Conservation (phyloP, 2,329 filamentous ascomycete species). For the Zymoseptoria pseudotritici region DNA sequence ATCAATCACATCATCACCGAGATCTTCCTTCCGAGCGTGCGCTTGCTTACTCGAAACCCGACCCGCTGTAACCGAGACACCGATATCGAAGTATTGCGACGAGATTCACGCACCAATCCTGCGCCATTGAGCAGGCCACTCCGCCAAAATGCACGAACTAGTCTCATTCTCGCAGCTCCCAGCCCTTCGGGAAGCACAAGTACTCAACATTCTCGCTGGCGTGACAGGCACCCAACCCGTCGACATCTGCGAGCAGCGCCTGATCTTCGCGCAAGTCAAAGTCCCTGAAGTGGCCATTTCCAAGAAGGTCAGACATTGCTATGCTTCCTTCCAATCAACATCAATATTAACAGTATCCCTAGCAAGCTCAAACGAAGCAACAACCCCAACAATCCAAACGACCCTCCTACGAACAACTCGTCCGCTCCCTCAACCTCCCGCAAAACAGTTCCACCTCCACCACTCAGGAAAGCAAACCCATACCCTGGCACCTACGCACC, state of each 20-base stretch:
- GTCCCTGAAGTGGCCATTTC: constrained; percentile 20
- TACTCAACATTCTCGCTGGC: constrained; percentile 55
- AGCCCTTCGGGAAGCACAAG: constrained; percentile 49
- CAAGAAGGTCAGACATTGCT: constrained; percentile 13
- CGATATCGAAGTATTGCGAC: background rate
- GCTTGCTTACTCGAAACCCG: too few relatives aligned
- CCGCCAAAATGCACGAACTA: constrained; percentile 51
- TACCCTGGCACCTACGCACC: constrained; percentile 20
- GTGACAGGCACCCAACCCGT: constrained; percentile 55
- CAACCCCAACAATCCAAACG: constrained; percentile 9
- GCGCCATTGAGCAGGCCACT: background rate
- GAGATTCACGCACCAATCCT: background rate
- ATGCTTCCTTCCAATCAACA: background rate
- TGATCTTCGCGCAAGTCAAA: constrained; percentile 49
- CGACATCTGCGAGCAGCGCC: constrained; percentile 46
- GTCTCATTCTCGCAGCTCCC: constrained; percentile 55
- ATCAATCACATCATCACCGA: background rate
- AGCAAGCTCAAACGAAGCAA: constrained; percentile 2
- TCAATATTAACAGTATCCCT: background rate
- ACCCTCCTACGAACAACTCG: constrained; percentile 18
- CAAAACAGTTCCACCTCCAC: constrained; percentile 1
- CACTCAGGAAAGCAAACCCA: background rate
- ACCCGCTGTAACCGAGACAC: too few relatives aligned
- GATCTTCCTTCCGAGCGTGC: too few relatives aligned
- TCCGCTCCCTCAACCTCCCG: constrained; percentile 11